phyloP scores from a whole-genome alignment of 257 asterid species.

The Solanum pinnatisectum region DNA sequence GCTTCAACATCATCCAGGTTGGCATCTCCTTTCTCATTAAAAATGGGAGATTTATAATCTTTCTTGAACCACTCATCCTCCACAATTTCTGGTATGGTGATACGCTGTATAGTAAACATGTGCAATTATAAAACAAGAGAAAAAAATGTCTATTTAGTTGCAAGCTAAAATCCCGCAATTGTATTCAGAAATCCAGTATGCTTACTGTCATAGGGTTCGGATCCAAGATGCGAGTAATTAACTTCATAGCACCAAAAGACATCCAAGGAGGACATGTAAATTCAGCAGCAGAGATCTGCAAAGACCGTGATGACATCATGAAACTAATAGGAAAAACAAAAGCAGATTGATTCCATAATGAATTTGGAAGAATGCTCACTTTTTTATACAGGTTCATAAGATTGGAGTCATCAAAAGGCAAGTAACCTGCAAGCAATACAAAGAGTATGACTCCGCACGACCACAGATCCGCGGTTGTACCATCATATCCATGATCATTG shows the following conservation, averaged over 20 bases:
- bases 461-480: slow-evolving; percentile 90
- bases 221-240: slow-evolving; percentile 70
- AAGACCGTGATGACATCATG: not conserved
- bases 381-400: slow-evolving; percentile 72
- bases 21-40: slow-evolving; percentile 64
- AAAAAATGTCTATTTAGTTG: not conserved
- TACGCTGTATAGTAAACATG: slow-evolving; percentile 40
- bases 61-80: slow-evolving; percentile 89
- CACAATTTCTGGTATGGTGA: slow-evolving; percentile 56
- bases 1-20: slow-evolving; percentile 95
- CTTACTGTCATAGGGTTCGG: slow-evolving; percentile 80
- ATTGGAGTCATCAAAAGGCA: slow-evolving; percentile 89
- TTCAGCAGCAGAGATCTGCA: slow-evolving; percentile 76
- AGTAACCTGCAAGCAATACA: slow-evolving; percentile 93
- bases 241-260: slow-evolving; percentile 71
- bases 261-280: slow-evolving; percentile 98
- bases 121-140: not conserved
- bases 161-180: not conserved
- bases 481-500: slow-evolving; percentile 80
- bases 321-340: slow-evolving; percentile 1
- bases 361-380: slow-evolving; percentile 35
- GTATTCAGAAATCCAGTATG: not conserved
- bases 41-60: slow-evolving; percentile 67
- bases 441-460: slow-evolving; percentile 92
- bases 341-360: not conserved